Conservation (phyloP, 768 basidiomycete species). For the Lactarius akahatsu region DNA sequence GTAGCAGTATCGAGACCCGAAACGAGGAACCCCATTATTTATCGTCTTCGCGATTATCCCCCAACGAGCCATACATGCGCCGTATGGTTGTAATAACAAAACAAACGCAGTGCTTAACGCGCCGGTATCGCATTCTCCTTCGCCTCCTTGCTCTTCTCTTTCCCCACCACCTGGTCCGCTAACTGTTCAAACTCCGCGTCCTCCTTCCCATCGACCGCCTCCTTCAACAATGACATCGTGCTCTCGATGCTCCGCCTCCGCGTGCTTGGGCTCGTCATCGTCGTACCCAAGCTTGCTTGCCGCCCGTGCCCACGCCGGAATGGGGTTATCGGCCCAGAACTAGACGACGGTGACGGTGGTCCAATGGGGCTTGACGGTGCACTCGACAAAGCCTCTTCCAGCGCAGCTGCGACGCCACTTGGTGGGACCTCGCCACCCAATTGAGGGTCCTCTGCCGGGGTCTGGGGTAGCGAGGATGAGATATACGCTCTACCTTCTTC, state of each 20-base stretch:
- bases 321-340: conserved; percentile 37
- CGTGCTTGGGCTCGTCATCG: conserved; percentile 92
- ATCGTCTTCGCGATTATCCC: not conserved
- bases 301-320: conserved; percentile 74
- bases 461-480: conserved; percentile 50
- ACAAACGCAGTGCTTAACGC: conserved; percentile 16
- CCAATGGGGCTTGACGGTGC: conserved; percentile 31
- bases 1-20: not conserved
- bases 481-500: conserved; percentile 63
- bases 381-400: conserved; percentile 35
- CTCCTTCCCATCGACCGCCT: conserved; percentile 79
- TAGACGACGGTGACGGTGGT: conserved; percentile 31
- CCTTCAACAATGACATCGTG: conserved; percentile 93
- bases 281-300: conserved; percentile 87
- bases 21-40: not conserved
- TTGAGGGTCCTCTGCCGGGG: conserved; percentile 48
- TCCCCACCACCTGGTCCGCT: conserved; percentile 31
- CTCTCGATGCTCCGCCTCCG: conserved; percentile 90
- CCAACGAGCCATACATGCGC: conserved; percentile 2
- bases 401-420: conserved; percentile 36
- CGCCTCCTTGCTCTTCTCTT: conserved; percentile 20
- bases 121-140: conserved; percentile 28
- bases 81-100: conserved; percentile 2
- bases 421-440: conserved; percentile 33
- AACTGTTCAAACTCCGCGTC: conserved; percentile 36